Evolutionary conservation across 139 green algal species (phyloP).

Genomic region (Mesostigma viride): DNA sequence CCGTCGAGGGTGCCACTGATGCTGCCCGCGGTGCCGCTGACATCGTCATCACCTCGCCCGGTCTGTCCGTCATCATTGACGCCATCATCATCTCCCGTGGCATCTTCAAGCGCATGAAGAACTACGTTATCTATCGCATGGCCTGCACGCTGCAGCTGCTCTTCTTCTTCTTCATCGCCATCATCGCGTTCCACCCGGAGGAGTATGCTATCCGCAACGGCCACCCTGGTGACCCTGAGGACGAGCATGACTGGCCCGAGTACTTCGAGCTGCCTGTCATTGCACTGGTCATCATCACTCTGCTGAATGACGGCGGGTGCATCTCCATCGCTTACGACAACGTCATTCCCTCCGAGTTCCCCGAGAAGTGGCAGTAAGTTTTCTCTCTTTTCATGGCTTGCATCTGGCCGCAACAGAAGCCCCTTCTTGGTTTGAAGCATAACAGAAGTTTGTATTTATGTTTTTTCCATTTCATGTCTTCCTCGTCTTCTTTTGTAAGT

Average conservation of each 20-base stretch:
- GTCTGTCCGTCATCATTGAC: slow-evolving; percentile 62
- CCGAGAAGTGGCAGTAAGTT: slow-evolving; percentile 78
- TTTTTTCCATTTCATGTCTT: neutral
- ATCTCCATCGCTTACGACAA: slow-evolving; percentile 80
- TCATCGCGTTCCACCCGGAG: slow-evolving; percentile 52
- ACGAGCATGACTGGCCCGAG: slow-evolving; percentile 34
- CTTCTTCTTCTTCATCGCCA: slow-evolving; percentile 75
- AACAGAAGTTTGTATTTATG: neutral
- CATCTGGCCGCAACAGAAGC: too few relatives aligned
- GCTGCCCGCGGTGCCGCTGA: slow-evolving; percentile 72
- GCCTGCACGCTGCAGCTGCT: slow-evolving; percentile 58
- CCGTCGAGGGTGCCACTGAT: slow-evolving; percentile 65
- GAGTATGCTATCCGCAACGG: slow-evolving; percentile 31
- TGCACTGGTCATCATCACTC: slow-evolving; percentile 77
- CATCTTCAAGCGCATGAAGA: too few relatives aligned
- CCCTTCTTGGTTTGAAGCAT: too few relatives aligned
- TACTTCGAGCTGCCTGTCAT: slow-evolving; percentile 78
- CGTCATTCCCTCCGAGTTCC: slow-evolving; percentile 51
- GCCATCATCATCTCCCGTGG: too few relatives aligned
- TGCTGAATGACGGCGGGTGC: slow-evolving; percentile 80
- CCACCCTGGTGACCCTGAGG: neutral
- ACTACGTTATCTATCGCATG: slow-evolving; percentile 68
- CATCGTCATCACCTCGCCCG: slow-evolving; percentile 74
- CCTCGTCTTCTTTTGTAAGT: too few relatives aligned
- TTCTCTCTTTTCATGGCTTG: too few relatives aligned